Evolutionary conservation across 768 basidiomycete genomes (phyloP), one percentile per base, ranked within the genome.

Genomic region (Flagelloscypha sp.): DNA sequence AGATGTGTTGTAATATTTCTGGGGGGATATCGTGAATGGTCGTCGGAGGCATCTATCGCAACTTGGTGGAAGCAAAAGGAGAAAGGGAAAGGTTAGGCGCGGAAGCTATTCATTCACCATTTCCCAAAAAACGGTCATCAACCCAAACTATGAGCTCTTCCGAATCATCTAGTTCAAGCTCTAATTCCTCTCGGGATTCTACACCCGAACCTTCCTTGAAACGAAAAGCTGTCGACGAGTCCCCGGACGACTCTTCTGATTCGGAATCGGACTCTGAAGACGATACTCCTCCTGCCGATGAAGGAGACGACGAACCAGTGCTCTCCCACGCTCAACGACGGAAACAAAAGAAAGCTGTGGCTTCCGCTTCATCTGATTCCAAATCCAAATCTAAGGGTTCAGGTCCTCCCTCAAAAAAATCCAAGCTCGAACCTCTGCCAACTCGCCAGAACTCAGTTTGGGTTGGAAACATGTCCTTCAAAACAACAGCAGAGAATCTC

Each of bases 401-500:
- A 42, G 24, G 23, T 32, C 43, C 39, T 13, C 38, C 57, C 10
- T 41, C 46, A 32, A 74, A 74, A 56, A 76, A 68, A 47, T 64
- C 60, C 42, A 72, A 74, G 46, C 57, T 69, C 20, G 46, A 55
- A 43, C 50, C 37, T 46, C 43, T 50, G 30, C 52, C 54, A 10
- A 79, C 78, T 55, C 75, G 83, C 17, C 76, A 86, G 56, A 79
- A 93, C 54, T 93, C 88, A 4, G 69, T 97, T 30, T 98, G 94
- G 94, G 84, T 97, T 20, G 94, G 94, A 27, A 98, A 98, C 59
- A 53, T 98, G 55, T 72, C 84, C 5, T 98, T 84, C 70, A 84
- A 83, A 59, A 97, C 94, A 34, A 85, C 82, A 1, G 63, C 70
- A 38, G 76, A 83, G 8, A 63, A 79, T n/a, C 59, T 98, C 21